Evolutionary conservation across 371 early-diverging fungal species (phyloP), one percentile per base, ranked within the genome.

Genomic region (Synchytrium microbalum): DNA sequence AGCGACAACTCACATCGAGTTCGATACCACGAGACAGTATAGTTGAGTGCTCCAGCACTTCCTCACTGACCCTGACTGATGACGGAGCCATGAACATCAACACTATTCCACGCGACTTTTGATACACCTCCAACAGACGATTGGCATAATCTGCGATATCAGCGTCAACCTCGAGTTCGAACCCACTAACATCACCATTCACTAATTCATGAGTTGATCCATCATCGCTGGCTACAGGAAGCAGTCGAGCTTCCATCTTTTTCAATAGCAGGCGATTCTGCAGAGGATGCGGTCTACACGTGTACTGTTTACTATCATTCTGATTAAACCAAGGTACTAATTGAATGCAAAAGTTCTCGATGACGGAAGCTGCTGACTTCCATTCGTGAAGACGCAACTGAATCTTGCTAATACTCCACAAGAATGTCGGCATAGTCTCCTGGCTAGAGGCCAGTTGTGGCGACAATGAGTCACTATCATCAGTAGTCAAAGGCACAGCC

Each of bases 61-160:
- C 32, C 24, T 5, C 5, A 23, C 10, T 5, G 58, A 24, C 24
- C 56, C 8, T 29, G 13, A 29, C 24, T 24, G 61, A 8, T 56
- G n/a, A 32, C 2, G 5, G 2, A 3, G 66, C 58, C 14, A 67
- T 33, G 27, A 63, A 24, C 30, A 64, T 32, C 32, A 29, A 71
- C 8, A 87, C 82, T 19, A 78, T 75, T 61, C 79, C 79, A 64
- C 71, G 75, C 53, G 85, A 81, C 58, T 76, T 79, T 46, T 82
- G 79, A 64, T 87, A 90, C 28, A 92, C 86, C 16, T 79, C 82
- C 19, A 75, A 75, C 25, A 92, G 72, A 0, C 77, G 78, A 64
- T 86, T 87, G 64, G 89, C 73, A 69, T 90, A 84, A 32, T 85
- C 84, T 0, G 87, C 82, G 65, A 92, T 80, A 0, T 78, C 71